Conservation (phyloP, 257 asterid species). For the Linaria vulgaris region DNA sequence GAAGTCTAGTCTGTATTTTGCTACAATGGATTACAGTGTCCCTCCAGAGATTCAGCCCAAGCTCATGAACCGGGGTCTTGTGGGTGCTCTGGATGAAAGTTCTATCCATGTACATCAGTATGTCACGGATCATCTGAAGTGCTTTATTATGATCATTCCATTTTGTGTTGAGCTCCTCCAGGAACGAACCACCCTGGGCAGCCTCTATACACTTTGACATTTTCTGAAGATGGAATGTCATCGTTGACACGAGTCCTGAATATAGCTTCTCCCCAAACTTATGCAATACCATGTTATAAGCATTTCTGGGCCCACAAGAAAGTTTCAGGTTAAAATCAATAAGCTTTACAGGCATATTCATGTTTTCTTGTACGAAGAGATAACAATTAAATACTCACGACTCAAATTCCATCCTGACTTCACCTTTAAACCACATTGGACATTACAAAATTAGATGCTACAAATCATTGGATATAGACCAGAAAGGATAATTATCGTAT, state of each 20-base stretch:
- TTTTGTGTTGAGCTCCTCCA: conserved; percentile 77
- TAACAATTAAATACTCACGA: background rate
- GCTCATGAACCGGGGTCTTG: conserved; percentile 78
- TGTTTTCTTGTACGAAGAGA: background rate
- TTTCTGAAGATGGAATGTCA: conserved; percentile 75
- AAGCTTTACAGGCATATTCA: background rate
- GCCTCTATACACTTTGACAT: conserved; percentile 68
- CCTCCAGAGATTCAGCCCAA: conserved; percentile 89
- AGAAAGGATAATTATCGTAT: background rate
- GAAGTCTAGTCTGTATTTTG: conserved; percentile 70
- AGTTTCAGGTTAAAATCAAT: conserved; percentile 30
- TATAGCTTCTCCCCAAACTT: conserved; percentile 86
- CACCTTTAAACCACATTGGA: background rate
- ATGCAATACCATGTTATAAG: conserved; percentile 84
- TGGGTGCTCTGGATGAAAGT: conserved; percentile 68
- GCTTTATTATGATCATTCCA: conserved; percentile 89
- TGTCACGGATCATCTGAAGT: conserved; percentile 80
- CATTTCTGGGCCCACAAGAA: conserved; percentile 52
- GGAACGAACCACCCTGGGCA: conserved; percentile 71
- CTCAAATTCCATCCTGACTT: background rate
- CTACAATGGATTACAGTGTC: conserved; percentile 72
- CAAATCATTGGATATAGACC: background rate
- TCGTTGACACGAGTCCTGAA: conserved; percentile 73
- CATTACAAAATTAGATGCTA: background rate
- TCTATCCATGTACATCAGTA: conserved; percentile 90